A percentile compares a stretch with the other conserved stretches of the same genome.
Conservation (phyloP, 306 rosid species). For the Medicago arabica region DNA sequence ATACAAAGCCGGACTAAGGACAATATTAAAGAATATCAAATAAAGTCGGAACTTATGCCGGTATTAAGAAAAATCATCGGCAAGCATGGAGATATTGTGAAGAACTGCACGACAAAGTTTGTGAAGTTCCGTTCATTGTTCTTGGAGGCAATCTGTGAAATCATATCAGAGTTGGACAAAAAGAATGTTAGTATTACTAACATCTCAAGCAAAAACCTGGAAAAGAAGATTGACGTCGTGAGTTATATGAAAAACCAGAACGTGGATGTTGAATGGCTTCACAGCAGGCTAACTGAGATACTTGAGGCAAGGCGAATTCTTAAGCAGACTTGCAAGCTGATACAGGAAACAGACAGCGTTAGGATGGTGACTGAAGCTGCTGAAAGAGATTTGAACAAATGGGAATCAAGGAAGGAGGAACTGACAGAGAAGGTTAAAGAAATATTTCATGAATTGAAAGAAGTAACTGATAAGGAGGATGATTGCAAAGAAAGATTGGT, state of each 20-base stretch:
- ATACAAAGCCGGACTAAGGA: background rate
- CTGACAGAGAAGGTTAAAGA: background rate
- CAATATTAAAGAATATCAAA: constrained; percentile 9
- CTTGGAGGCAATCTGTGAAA: constrained; percentile 29
- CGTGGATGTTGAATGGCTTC: constrained; percentile 36
- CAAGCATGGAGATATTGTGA: constrained; percentile 22
- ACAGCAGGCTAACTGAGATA: constrained; percentile 1
- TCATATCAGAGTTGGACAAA: constrained; percentile 10
- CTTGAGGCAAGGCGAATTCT: constrained; percentile 15
- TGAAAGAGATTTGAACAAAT: background rate
- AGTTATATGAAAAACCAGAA: background rate
- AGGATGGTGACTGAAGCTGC: background rate
- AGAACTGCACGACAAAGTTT: background rate
- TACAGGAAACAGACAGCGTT: background rate
- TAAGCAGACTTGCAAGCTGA: background rate
- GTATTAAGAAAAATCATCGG: background rate
- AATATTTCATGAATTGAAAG: no score
- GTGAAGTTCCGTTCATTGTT: background rate
- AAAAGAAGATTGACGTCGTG: background rate
- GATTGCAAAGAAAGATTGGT: constrained; percentile 12
- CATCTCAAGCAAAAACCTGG: background rate
- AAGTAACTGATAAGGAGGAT: background rate
- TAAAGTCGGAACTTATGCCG: constrained; percentile 3
- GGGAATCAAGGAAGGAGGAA: background rate
- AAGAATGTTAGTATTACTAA: background rate